Conservation (phyloP, 2,329 filamentous ascomycete genomes). For the Arachnopeziza araneosa region DNA sequence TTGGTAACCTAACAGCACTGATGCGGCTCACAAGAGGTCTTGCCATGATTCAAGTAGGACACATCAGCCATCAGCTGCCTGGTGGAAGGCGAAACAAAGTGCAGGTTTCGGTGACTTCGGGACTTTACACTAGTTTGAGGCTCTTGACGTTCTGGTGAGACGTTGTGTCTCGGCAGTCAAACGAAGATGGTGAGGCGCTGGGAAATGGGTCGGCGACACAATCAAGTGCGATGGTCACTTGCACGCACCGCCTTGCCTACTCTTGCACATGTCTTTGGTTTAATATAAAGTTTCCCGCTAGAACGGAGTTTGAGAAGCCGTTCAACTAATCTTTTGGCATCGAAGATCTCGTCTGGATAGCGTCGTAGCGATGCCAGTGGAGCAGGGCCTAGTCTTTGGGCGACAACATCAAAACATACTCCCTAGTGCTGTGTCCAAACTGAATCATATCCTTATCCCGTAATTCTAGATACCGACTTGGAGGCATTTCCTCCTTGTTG, state of each 20-base stretch:
- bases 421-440: slow-evolving; percentile 82
- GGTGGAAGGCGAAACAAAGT: background rate
- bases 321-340: background rate
- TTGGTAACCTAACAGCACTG: background rate
- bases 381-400: slow-evolving; percentile 16
- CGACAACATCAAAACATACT: slow-evolving; percentile 91
- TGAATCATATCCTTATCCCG: slow-evolving; percentile 82
- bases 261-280: background rate
- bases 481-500: slow-evolving; percentile 68
- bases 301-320: background rate
- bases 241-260: background rate
- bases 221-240: background rate
- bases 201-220: background rate
- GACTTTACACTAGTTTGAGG: background rate
- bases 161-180: background rate
- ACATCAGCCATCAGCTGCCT: too few species aligned
- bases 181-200: background rate
- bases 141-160: background rate
- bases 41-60: too few species aligned
- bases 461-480: slow-evolving; percentile 78
- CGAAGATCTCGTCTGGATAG: background rate
- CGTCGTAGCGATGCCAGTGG: background rate
- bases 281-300: background rate
- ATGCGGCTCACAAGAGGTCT: background rate
- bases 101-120: background rate